Evolutionary conservation across 1,284 basidiomycete genomes (phyloP), one percentile per base, ranked within the genome.

Genomic region (Microstroma glucosiphilum): DNA sequence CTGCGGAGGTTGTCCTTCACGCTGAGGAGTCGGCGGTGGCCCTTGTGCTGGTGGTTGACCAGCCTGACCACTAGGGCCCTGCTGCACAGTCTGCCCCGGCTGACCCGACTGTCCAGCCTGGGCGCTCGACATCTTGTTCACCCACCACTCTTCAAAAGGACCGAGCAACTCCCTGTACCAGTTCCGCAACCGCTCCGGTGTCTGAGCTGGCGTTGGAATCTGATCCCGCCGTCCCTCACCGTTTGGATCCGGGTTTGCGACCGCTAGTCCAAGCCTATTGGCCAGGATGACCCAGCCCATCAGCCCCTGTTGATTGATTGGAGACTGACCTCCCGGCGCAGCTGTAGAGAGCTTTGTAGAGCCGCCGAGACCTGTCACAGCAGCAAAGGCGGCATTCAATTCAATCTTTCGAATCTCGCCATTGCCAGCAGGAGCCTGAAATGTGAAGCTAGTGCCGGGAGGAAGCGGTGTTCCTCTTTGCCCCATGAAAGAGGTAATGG

Each of bases 211-310:
- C 19, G 58, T 62, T 0, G 72, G 72, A 8, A 74, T 60, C 40
- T 55, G 23, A 41, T 42, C 54, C 58, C 60, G n/a, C 17, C 40
- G n/a, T 30, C 55, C 40, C 60, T 56, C 40, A 23, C 58, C 51
- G 11, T n/a, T 17, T 40, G 59, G 59, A 23, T 62, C 40, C 40
- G 40, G 3, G 69, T 65, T 1, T 0, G 66, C 70, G 0, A 75
- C 70, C 12, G 71, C 72, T 21, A 77, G 66, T 25, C 71, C 72
- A 19, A 77, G 60, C 12, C 70, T 67, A 40, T 69, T 66, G 0
- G 75, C 75, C 12, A 74, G 62, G 23, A 73, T 68, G 1, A 72
- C 69, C 75, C 75, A 77, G 53, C 72, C 74, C 59, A 66, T 68
- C 51, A 54, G 51, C 8, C 21, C 51, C 21, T 17, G 51, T n/a